phyloP scores from a whole-genome alignment of 495 filamentous ascomycete genomes.

The Tetracladium setigerum region DNA sequence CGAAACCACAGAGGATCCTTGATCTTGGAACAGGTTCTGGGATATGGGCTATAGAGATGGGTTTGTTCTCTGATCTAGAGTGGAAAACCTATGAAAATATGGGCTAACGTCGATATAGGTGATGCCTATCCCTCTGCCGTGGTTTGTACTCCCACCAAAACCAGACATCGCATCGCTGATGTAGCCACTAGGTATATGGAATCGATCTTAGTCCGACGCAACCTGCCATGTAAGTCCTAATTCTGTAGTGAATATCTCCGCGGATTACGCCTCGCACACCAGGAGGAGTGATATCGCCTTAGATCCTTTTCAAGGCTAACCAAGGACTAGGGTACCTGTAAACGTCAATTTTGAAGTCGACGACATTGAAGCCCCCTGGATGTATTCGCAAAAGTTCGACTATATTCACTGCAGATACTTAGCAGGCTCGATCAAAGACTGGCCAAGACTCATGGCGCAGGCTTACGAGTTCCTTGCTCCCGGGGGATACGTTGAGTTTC shows the following conservation, averaged over 20 bases:
- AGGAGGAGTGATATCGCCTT: background rate
- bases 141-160: constrained; percentile 14
- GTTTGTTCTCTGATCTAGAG: background rate
- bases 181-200: background rate
- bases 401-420: constrained; percentile 40
- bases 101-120: background rate
- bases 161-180: background rate
- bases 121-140: background rate
- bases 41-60: constrained; percentile 35
- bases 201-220: constrained; percentile 9
- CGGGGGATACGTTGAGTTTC: too few relatives aligned
- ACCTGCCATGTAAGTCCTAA: background rate
- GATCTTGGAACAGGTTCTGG: constrained; percentile 46
- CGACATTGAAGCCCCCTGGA: constrained; percentile 28
- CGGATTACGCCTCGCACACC: background rate
- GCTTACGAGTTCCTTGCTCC: constrained; percentile 13
- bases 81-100: background rate
- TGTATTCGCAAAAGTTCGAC: constrained; percentile 29
- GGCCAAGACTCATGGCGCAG: constrained; percentile 23
- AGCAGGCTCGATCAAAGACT: constrained; percentile 38
- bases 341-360: constrained; percentile 30
- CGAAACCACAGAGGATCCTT: constrained; percentile 24
- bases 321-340: constrained; percentile 22
- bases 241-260: too few relatives aligned
- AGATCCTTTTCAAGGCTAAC: too few relatives aligned